phyloP scores from a whole-genome alignment of 768 basidiomycete genomes.

The Tephrocybe sp. region DNA sequence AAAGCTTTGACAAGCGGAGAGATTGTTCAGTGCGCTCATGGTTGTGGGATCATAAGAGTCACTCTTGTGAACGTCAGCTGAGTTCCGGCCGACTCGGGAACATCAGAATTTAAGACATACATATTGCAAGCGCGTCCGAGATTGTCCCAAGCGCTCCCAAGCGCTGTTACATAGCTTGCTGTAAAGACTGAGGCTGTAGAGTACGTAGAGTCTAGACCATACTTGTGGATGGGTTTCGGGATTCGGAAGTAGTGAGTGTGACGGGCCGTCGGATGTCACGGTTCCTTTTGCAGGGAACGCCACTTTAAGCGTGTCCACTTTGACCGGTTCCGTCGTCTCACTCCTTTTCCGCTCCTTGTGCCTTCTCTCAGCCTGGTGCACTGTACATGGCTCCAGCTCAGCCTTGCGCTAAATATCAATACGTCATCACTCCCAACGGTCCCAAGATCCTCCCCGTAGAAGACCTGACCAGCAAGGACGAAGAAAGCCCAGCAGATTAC shows the following conservation, averaged over 20 bases:
- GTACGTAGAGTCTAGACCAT: neutral
- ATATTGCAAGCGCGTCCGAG: no score
- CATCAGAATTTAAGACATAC: no score
- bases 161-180: neutral
- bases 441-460: conserved; percentile 73
- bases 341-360: conserved; percentile 16
- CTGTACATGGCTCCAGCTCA: conserved; percentile 66
- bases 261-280: conserved; percentile 15
- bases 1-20: conserved; percentile 20
- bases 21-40: conserved; percentile 15
- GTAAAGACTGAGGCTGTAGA: neutral
- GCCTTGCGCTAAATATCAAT: conserved; percentile 72
- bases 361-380: conserved; percentile 13
- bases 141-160: no score
- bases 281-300: conserved; percentile 14
- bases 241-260: neutral
- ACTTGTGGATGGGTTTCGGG: conserved; percentile 1
- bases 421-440: conserved; percentile 64
- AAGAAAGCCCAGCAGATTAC: conserved; percentile 84
- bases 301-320: conserved; percentile 10
- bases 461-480: conserved; percentile 67
- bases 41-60: neutral
- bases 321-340: conserved; percentile 1
- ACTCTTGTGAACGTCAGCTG: no score
- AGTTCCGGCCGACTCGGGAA: no score